phyloP scores from a whole-genome alignment of 371 early-diverging fungal genomes.

The Parasitella parasitica region DNA sequence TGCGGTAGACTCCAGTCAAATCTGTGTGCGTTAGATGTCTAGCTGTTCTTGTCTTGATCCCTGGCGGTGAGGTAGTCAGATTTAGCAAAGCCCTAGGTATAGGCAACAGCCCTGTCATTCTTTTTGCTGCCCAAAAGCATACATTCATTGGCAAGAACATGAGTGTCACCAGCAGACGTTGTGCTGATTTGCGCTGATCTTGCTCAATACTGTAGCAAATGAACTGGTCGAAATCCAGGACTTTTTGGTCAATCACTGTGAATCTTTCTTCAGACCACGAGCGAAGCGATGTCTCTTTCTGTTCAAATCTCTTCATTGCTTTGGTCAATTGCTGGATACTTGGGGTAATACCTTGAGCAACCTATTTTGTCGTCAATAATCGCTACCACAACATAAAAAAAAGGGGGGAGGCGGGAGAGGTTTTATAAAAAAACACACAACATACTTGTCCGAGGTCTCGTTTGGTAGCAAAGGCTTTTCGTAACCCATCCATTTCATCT shows the following conservation, averaged over 20 bases:
- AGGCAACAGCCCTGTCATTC: constrained; percentile 29
- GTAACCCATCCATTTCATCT: constrained; percentile 53
- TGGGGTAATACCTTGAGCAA: constrained; percentile 35
- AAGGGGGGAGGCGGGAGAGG: too few relatives aligned
- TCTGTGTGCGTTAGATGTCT: constrained; percentile 10
- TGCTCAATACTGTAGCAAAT: constrained; percentile 60
- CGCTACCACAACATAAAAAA: too few relatives aligned
- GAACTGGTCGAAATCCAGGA: constrained; percentile 57
- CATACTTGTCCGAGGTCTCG: constrained; percentile 58
- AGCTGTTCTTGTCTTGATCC: neutral
- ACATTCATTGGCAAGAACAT: constrained; percentile 45
- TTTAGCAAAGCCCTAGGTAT: constrained; percentile 24
- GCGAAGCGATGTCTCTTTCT: constrained; percentile 52
- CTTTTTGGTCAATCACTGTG: constrained; percentile 51
- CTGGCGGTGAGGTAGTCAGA: neutral
- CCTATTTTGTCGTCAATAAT: constrained; percentile 11
- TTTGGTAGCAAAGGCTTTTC: constrained; percentile 65
- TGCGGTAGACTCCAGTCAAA: neutral
- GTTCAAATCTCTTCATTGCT: constrained; percentile 59
- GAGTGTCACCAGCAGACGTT: constrained; percentile 33
- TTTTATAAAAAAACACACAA: neutral
- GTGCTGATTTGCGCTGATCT: constrained; percentile 39
- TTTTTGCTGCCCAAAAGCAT: constrained; percentile 35
- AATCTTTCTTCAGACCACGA: constrained; percentile 62
- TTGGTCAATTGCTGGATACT: constrained; percentile 53